Evolutionary conservation across 1,284 basidiomycete genomes (phyloP).

Genomic region (Peniophora sp.): DNA sequence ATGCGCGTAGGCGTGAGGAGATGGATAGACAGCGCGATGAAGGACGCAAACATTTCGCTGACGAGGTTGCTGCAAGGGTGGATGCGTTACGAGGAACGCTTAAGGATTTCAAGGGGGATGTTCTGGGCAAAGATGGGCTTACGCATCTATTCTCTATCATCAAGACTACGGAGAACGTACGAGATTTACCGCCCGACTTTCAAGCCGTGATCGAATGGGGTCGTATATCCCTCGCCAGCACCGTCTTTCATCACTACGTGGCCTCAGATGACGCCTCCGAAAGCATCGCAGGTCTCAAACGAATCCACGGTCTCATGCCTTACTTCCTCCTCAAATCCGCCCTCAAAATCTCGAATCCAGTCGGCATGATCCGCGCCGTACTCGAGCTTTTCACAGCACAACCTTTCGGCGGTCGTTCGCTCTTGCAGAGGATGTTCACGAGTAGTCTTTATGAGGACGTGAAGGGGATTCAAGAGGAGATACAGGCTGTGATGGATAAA

Average conservation of each 20-base stretch:
- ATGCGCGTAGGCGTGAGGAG: conserved; percentile 76
- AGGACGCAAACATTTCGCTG: conserved; percentile 78
- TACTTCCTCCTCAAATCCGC: conserved; percentile 95
- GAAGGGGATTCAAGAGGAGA: conserved; percentile 76
- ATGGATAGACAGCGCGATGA: conserved; percentile 88
- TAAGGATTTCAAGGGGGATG: conserved; percentile 84
- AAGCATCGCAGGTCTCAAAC: conserved; percentile 81
- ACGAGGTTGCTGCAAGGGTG: conserved; percentile 82
- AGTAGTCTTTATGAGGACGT: conserved; percentile 88
- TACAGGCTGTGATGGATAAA: conserved; percentile 80
- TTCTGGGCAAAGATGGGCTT: conserved; percentile 88
- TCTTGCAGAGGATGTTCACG: conserved; percentile 94
- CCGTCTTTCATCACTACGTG: conserved; percentile 91
- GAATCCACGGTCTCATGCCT: conserved; percentile 94
- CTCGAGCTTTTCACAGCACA: conserved; percentile 97
- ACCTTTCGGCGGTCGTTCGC: conserved; percentile 89
- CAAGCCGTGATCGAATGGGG: conserved; percentile 93
- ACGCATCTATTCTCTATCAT: conserved; percentile 84
- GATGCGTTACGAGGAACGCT: conserved; percentile 83
- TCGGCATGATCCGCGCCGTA: conserved; percentile 89
- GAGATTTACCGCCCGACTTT: conserved; percentile 80
- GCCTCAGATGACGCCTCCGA: conserved; percentile 92
- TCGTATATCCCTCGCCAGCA: conserved; percentile 93
- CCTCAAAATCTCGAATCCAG: conserved; percentile 90
- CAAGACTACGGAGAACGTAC: conserved; percentile 72